Base-by-base conservation (phyloP, 140 eudicot species). In the Flaveria floridana region DNA sequence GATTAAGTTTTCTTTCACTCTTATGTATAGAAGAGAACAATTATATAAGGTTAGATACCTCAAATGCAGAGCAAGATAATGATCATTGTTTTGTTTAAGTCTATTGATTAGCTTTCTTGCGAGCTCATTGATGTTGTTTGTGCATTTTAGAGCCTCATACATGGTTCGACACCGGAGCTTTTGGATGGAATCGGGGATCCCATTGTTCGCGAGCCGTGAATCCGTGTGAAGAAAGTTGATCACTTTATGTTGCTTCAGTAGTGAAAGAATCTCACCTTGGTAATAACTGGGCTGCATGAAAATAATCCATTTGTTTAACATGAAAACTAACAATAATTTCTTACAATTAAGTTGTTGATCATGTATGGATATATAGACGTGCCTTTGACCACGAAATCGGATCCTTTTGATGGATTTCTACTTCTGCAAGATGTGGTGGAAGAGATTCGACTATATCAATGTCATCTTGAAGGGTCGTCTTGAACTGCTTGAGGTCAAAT, bases 301-400 rank as follows among this genome's bases (percentile, higher is more conserved):
- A 61, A 19, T 15, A 55, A 42, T 15, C 2, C 30, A 55, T 80
- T 57, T 59, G 28, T 59, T 44, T 9, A 70, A 15, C 61, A 30
- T 23, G 55, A 55, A 56, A 59, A n/a, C 51, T 18, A 10, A 52
- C 15, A 30, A 34, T 3, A 3, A 21, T 56, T 2, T 23, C 5
- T 55, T 63, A 25, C 16, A 48, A 21, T 21, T 21, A 21, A 10
- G 57, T n/a, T 71, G 20, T 64, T 6, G 59, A 64, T 26, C 14
- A 11, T 1, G 12, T 11, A 44, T 44, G 14, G 0, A 68, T 74
- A 26, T 57, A 18, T 20, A 79, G 34, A 74, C 87, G 12, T 84
- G 85, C 96, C 96, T 84, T 89, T 11, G 96, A 92, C 97, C 96
- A 92, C 47, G 97, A 92, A 65, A 84, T 70, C 0, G 96, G 96